These are phyloP conservation scores for Coemansia sp. DNA, from an alignment of 192 early-diverging fungal genomes.

Conservation along the genomic window DNA sequence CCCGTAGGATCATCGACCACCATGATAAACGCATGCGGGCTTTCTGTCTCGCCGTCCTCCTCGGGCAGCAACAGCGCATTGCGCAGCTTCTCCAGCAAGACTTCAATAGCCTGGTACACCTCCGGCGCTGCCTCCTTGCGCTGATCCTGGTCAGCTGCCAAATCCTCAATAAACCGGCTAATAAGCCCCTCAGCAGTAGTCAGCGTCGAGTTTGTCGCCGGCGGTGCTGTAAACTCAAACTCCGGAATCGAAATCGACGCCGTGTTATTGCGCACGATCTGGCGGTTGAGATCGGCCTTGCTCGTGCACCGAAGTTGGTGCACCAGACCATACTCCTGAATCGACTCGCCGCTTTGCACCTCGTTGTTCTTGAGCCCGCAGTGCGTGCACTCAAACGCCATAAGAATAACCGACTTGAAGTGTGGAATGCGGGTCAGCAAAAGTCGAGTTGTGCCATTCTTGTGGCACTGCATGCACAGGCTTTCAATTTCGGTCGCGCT, in stretches of 20 bases:
- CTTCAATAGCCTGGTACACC: conserved; percentile 74
- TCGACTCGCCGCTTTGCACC: conserved; percentile 78
- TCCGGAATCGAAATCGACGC: conserved; percentile 77
- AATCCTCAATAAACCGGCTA: conserved; percentile 73
- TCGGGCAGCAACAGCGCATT: conserved; percentile 54
- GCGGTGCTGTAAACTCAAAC: conserved; percentile 87
- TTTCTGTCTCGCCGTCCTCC: conserved; percentile 20
- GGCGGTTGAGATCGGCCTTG: conserved; percentile 84
- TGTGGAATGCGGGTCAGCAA: conserved; percentile 90
- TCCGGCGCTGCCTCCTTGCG: conserved; percentile 68
- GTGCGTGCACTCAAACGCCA: conserved; percentile 86
- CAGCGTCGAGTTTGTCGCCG: conserved; percentile 73
- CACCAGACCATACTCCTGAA: conserved; percentile 78
- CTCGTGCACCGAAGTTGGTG: conserved; percentile 62
- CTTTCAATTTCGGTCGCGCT: conserved; percentile 82
- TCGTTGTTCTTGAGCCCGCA: conserved; percentile 89
- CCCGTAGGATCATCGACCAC: conserved; percentile 87
- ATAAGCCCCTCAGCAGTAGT: conserved; percentile 93
- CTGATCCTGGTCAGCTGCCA: conserved; percentile 72
- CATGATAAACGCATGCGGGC: conserved; percentile 64
- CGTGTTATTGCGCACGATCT: conserved; percentile 84
- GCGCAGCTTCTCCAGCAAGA: conserved; percentile 64
- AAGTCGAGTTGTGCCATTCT: conserved; percentile 84
- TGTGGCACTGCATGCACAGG: conserved; percentile 86
- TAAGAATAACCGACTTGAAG: conserved; percentile 82